Base-by-base conservation (phyloP, 345 rosid genomes). In the Raphanus raphanistrum region DNA sequence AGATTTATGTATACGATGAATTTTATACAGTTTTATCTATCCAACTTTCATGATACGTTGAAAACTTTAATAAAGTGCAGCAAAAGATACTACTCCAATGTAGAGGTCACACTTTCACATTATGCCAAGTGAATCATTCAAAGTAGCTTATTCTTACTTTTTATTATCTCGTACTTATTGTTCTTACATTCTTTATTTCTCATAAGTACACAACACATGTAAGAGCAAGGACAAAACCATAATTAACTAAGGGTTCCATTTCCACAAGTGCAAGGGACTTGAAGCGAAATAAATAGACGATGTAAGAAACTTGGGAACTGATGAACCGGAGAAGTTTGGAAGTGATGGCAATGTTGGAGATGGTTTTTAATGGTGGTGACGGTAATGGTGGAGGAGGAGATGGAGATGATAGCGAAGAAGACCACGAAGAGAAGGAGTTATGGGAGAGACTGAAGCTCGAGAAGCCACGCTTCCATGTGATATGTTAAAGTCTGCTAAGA, bases 401-500 rank as follows among this genome's bases (percentile, higher is more conserved):
- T 9, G 48, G 48, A 41, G n/a, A 75, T 8, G 83, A 73, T 41
- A 91, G 83, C 2, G 82, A 71, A 1, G 87, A 84, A 58, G 87
- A 87, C 36, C 71, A 76, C 0, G 96, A 92, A 68, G 90, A 89
- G 16, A 81, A 85, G 69, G 98, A 90, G 90, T 90, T 10, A 87
- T 90, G 77, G 87, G 70, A 61, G 97, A 88, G 84, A 81, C 87
- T 8, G 84, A 93, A 71, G 90, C 89, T 54, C 82, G 89, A 41
- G 92, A 93, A 75, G 91, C 82, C 26, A 82, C 76, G 33, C 97
- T 92, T 78, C 98, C 98, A 9, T 74, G 78, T n/a, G 97, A 90
- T 77, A 89, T 92, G 97, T 58, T 90, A 35, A 91, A 90, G 73
- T 95, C 96, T 25, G 94, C 98, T 29, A 92, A 86, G 84, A 83